A percentile compares a stretch with the other conserved stretches of the same genome.
phyloP scores from a whole-genome alignment of 1,284 basidiomycete genomes.

The Ganoderma resinaceum region DNA sequence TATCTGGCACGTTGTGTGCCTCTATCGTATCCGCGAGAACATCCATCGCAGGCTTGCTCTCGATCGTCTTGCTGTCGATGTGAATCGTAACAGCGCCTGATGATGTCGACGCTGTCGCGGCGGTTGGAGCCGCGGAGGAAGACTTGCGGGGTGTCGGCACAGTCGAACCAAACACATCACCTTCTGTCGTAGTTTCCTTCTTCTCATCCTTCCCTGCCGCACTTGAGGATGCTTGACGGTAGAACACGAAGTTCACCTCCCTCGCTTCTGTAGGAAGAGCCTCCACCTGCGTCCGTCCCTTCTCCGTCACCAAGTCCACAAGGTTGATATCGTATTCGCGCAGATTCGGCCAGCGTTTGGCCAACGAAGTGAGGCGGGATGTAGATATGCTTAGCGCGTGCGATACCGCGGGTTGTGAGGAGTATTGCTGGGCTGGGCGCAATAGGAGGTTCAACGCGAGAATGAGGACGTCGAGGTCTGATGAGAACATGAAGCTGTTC shows the following conservation, averaged over 20 bases:
- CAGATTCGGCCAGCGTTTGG: slow-evolving; percentile 77
- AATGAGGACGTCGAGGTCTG: slow-evolving; percentile 90
- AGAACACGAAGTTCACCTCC: slow-evolving; percentile 81
- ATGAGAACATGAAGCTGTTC: slow-evolving; percentile 87
- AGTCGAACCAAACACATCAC: slow-evolving; percentile 49
- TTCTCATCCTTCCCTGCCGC: slow-evolving; percentile 46
- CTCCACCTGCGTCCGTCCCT: slow-evolving; percentile 60
- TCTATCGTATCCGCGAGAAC: slow-evolving; percentile 81
- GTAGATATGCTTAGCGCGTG: slow-evolving; percentile 81
- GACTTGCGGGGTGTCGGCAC: slow-evolving; percentile 44
- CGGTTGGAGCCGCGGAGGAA: slow-evolving; percentile 26
- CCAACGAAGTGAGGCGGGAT: slow-evolving; percentile 72
- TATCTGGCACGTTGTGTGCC: slow-evolving; percentile 77
- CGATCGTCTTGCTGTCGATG: slow-evolving; percentile 66
- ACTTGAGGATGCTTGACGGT: slow-evolving; percentile 56
- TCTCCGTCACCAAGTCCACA: slow-evolving; percentile 67
- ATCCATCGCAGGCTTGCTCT: slow-evolving; percentile 69
- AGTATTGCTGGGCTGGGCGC: slow-evolving; percentile 95
- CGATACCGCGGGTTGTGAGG: slow-evolving; percentile 79
- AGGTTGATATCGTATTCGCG: slow-evolving; percentile 78
- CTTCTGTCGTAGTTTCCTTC: slow-evolving; percentile 49
- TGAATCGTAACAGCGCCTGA: slow-evolving; percentile 68
- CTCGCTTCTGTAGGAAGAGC: slow-evolving; percentile 71
- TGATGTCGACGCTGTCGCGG: slow-evolving; percentile 36
- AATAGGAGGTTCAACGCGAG: slow-evolving; percentile 87